Conservation (phyloP, 129 eudicot genomes). For the Apium graveolens region DNA sequence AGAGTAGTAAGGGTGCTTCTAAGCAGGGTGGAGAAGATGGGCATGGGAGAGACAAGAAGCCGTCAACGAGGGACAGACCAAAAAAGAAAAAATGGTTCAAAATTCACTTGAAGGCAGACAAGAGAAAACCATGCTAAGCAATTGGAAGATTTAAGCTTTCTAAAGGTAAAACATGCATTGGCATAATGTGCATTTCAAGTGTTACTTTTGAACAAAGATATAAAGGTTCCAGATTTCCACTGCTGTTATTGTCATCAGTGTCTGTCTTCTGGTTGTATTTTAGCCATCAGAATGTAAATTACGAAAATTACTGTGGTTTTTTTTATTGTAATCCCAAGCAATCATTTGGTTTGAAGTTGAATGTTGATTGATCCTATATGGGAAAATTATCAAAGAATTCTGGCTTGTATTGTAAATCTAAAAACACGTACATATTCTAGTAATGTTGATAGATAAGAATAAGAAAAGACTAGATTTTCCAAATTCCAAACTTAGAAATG, state of each 20-base stretch:
- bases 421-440: no score
- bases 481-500: no score
- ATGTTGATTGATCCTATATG: neutral
- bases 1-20: constrained; percentile 31
- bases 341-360: neutral
- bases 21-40: constrained; percentile 56
- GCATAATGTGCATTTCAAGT: constrained; percentile 16
- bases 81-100: constrained; percentile 92
- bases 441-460: no score
- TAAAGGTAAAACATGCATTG: constrained; percentile 5
- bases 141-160: neutral
- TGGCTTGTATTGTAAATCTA: no score
- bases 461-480: no score
- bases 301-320: neutral
- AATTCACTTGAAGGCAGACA: constrained; percentile 75
- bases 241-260: neutral
- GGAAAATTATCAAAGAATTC: neutral
- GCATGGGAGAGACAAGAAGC: constrained; percentile 26
- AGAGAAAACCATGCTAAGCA: constrained; percentile 68
- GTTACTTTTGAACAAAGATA: neutral
- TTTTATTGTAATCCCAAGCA: neutral
- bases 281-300: neutral
- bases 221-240: constrained; percentile 14
- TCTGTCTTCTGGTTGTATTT: neutral
- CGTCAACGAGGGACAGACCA: constrained; percentile 35